Evolutionary conservation across 192 early-diverging fungal genomes (phyloP), one percentile per base, ranked within the genome.

Genomic region (Chytriomyces sp.): DNA sequence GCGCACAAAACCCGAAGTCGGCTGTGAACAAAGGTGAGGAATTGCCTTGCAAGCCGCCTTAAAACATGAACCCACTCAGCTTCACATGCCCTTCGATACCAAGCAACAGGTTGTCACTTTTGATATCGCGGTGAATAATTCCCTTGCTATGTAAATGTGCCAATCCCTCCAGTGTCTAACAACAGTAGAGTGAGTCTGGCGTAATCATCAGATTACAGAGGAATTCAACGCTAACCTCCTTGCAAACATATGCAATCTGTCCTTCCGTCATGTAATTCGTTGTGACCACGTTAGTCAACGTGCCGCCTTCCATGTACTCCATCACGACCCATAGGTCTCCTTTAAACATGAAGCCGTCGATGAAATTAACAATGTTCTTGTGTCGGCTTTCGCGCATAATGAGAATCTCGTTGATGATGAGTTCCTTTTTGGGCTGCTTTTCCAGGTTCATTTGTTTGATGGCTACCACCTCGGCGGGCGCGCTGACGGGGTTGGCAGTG

Each of bases 371-470:
- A 80, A 94, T 92, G 74, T 94, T 93, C 62, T 82, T 81, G 64
- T 88, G 86, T 28, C 64, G 40, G 12, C 75, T 56, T 26, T 76
- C 77, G 53, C 81, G 78, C 87, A 88, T 88, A 30, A 88, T 85
- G 53, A 88, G 63, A 73, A 88, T 88, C 72, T 88, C 87, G 66
- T 88, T 96, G 81, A 96, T 94, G 69, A 98, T 96, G 64, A 96
- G 77, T 59, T 96, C 96, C 84, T 96, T 96, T 77, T 96, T 96
- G 36, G 95, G 94, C 81, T 98, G 96, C 77, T 93, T 89, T 77
- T 94, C 89, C 52, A 98, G 79, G 65, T 96, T 93, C 93, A 96
- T 98, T 79, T 95, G 94, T 80, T 98, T 98, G 76, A 98, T 96
- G 0, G 94, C 96, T 0, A 96, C 96, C 1, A 86, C 84, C 12